Evolutionary conservation across 2,329 filamentous ascomycete species (phyloP).

Genomic region (Aspergillus alliaceus): DNA sequence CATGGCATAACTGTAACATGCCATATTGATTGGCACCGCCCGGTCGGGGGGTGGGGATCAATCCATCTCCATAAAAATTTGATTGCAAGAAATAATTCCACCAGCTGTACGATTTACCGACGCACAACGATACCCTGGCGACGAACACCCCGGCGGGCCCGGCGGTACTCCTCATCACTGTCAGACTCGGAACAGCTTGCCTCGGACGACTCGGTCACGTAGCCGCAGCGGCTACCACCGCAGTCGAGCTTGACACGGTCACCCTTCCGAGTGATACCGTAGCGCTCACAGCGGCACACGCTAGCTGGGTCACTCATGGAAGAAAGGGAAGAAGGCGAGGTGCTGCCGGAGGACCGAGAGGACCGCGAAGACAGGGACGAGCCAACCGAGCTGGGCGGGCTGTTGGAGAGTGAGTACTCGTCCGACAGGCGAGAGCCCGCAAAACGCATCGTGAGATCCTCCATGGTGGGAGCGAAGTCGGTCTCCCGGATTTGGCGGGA

Average conservation of each 20-base stretch:
- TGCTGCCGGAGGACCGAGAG: conserved; percentile 66
- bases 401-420: conserved; percentile 72
- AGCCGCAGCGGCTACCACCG: conserved; percentile 83
- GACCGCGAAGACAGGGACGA: conserved; percentile 74
- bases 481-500: conserved; percentile 82
- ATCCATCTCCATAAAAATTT: background rate
- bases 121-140: conserved; percentile 42
- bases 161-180: conserved; percentile 40
- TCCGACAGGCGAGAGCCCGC: conserved; percentile 68
- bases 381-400: conserved; percentile 65
- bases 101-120: conserved; percentile 26
- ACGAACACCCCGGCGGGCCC: conserved; percentile 34
- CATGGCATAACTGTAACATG: conserved; percentile 6
- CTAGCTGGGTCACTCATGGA: conserved; percentile 64
- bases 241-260: conserved; percentile 96
- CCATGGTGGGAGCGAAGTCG: conserved; percentile 75
- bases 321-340: conserved; percentile 57
- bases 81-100: background rate
- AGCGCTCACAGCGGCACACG: conserved; percentile 90
- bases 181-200: conserved; percentile 66
- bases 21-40: background rate
- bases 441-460: conserved; percentile 78
- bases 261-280: conserved; percentile 90
- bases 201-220: conserved; percentile 62
- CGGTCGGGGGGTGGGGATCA: background rate